A percentile compares a stretch with the other conserved stretches of the same genome.
Conservation (phyloP, 2,329 filamentous ascomycete species). For the Diatrype stigma region DNA sequence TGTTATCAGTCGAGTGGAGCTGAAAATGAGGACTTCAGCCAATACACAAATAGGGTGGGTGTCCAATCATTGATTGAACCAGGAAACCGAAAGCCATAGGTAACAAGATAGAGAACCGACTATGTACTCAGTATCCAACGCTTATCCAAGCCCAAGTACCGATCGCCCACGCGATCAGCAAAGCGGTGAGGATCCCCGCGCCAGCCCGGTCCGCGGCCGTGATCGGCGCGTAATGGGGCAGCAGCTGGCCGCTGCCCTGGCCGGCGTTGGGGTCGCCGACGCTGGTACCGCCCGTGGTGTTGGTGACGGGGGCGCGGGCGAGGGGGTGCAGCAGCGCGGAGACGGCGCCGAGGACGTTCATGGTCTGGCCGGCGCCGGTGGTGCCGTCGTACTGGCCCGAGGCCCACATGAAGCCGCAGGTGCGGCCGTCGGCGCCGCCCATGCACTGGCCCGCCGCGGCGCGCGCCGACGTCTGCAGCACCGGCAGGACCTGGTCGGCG, state of each 20-base stretch:
- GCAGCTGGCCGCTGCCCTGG: slow-evolving; percentile 30
- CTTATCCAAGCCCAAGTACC: slow-evolving; percentile 48
- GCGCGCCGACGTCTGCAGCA: slow-evolving; percentile 34
- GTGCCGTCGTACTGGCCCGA: slow-evolving; percentile 45
- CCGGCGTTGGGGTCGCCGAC: slow-evolving; percentile 39
- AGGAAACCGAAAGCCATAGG: no score
- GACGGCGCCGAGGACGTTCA: slow-evolving; percentile 54
- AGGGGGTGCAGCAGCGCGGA: slow-evolving; percentile 45
- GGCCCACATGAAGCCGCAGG: slow-evolving; percentile 49
- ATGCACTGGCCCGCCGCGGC: slow-evolving; percentile 35
- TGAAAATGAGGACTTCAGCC: no score
- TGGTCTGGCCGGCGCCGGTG: slow-evolving; percentile 55
- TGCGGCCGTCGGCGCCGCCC: slow-evolving; percentile 30
- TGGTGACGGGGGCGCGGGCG: slow-evolving; percentile 39
- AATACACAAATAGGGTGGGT: no score
- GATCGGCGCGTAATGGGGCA: slow-evolving; percentile 27
- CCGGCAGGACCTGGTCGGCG: slow-evolving; percentile 28
- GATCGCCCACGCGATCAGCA: slow-evolving; percentile 36
- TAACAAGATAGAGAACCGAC: no score
- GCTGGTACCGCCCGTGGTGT: slow-evolving; percentile 47
- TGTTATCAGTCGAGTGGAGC: no score
- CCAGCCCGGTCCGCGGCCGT: slow-evolving; percentile 43
- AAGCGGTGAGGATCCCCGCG: slow-evolving; percentile 42
- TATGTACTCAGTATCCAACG: not conserved
- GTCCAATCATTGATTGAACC: no score